Evolutionary conservation across 805 yeast species (phyloP).

Genomic region (Geotrichum ghanense): DNA sequence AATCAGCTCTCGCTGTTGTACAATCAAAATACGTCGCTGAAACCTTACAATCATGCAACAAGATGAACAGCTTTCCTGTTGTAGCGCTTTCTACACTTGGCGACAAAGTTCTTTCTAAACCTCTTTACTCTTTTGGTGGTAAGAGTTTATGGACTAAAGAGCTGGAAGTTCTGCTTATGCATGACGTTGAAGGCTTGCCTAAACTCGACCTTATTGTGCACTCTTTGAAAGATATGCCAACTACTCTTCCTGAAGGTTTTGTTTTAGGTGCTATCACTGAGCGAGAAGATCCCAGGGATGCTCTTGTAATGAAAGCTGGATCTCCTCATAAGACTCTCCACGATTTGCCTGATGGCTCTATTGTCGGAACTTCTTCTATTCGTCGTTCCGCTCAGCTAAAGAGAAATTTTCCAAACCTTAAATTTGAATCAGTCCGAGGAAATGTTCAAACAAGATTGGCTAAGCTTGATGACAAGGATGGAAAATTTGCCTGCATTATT

Average conservation of each 20-base stretch:
- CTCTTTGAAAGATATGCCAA: constrained; percentile 86
- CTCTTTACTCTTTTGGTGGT: constrained; percentile 91
- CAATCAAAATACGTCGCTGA: constrained; percentile 70
- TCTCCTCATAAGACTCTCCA: constrained; percentile 51
- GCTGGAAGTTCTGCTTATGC: constrained; percentile 63
- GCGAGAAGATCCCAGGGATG: constrained; percentile 92
- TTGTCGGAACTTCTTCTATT: constrained; percentile 91
- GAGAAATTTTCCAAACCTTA: constrained; percentile 63
- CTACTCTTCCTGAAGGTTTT: constrained; percentile 79
- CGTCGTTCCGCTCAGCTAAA: constrained; percentile 87
- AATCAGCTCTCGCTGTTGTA: constrained; percentile 73
- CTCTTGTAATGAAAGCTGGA: constrained; percentile 60
- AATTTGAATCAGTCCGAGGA: constrained; percentile 81
- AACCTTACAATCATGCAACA: constrained; percentile 45
- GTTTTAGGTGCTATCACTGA: constrained; percentile 77
- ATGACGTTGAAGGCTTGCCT: constrained; percentile 48
- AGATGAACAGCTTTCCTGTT: constrained; percentile 61
- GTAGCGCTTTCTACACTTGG: constrained; percentile 79
- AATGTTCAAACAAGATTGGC: constrained; percentile 65
- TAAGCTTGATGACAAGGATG: constrained; percentile 64
- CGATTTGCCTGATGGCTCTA: constrained; percentile 74
- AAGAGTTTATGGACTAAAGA: constrained; percentile 96
- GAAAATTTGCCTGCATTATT: constrained; percentile 60
- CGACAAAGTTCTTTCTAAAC: constrained; percentile 74
- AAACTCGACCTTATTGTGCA: constrained; percentile 85